phyloP scores from a whole-genome alignment of 352 stramenopile genomes.

The Pilasporangium apinafurcum region DNA sequence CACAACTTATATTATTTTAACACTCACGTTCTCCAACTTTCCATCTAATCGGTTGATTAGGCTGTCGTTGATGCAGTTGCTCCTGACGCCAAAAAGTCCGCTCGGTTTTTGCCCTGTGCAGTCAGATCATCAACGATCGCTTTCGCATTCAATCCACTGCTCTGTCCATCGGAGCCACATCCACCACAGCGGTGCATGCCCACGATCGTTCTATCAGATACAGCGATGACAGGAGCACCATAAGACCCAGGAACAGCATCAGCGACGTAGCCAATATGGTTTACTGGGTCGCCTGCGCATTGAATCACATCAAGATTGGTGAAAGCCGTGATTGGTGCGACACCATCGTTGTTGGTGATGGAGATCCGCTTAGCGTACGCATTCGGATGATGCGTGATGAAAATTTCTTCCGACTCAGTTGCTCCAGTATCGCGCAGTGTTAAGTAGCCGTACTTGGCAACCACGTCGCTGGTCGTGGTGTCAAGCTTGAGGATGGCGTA shows the following conservation, averaged over 20 bases:
- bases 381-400: slow-evolving; percentile 17
- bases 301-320: slow-evolving; percentile 1
- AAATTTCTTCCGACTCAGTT: slow-evolving; percentile 10
- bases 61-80: too few relatives aligned
- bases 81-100: too few relatives aligned
- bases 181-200: slow-evolving; percentile 8
- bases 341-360: neutral
- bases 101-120: slow-evolving; percentile 4
- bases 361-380: slow-evolving; percentile 14
- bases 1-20: too few relatives aligned
- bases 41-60: too few relatives aligned
- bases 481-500: slow-evolving; percentile 23
- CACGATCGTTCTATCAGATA: too few relatives aligned
- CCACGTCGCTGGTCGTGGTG: slow-evolving; percentile 1
- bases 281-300: slow-evolving; percentile 4
- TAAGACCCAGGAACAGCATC: slow-evolving; percentile 12
- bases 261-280: slow-evolving; percentile 16
- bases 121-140: slow-evolving; percentile 5
- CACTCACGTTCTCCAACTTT: too few relatives aligned
- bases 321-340: slow-evolving; percentile 4
- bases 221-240: slow-evolving; percentile 16
- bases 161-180: slow-evolving; percentile 4
- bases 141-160: slow-evolving; percentile 11
- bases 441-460: slow-evolving; percentile 12
- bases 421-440: slow-evolving; percentile 5